A percentile compares a stretch with the other conserved stretches of the same genome.
Evolutionary conservation across 108 stramenopile genomes (phyloP).

Genomic region (Cyclotella sp.): DNA sequence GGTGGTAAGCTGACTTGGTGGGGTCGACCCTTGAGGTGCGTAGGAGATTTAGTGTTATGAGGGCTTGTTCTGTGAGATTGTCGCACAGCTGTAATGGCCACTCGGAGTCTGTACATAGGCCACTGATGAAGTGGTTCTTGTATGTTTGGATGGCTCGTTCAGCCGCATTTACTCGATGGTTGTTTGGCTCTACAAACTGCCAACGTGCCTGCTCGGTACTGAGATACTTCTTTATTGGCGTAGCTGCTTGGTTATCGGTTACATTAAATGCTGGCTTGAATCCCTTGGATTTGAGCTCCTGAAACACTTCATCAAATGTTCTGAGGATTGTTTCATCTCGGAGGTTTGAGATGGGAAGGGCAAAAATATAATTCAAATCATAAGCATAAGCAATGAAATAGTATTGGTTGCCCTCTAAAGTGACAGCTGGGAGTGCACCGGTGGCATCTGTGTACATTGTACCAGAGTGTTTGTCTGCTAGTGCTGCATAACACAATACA

Average conservation of each 20-base stretch:
- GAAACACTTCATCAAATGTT: constrained; percentile 2
- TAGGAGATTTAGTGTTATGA: background rate
- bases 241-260: constrained; percentile 32
- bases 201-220: background rate
- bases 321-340: no score
- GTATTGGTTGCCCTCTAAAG: constrained; percentile 18
- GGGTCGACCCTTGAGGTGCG: constrained; percentile 44
- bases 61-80: constrained; percentile 3
- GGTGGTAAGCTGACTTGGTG: constrained; percentile 24
- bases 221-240: constrained; percentile 20
- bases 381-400: no score
- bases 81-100: constrained; percentile 10
- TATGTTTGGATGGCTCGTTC: constrained; percentile 42
- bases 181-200: constrained; percentile 32
- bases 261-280: constrained; percentile 24
- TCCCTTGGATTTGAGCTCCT: background rate
- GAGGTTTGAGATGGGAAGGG: no score
- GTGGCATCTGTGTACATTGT: constrained; percentile 8
- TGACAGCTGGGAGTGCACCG: constrained; percentile 1
- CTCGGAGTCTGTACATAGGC: constrained; percentile 3
- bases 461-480: background rate
- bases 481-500: background rate
- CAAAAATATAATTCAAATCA: constrained; percentile 29
- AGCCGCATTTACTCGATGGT: no score
- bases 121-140: constrained; percentile 39